Base-by-base conservation (phyloP, 2,329 filamentous ascomycete genomes). In the Talaromyces sp. region DNA sequence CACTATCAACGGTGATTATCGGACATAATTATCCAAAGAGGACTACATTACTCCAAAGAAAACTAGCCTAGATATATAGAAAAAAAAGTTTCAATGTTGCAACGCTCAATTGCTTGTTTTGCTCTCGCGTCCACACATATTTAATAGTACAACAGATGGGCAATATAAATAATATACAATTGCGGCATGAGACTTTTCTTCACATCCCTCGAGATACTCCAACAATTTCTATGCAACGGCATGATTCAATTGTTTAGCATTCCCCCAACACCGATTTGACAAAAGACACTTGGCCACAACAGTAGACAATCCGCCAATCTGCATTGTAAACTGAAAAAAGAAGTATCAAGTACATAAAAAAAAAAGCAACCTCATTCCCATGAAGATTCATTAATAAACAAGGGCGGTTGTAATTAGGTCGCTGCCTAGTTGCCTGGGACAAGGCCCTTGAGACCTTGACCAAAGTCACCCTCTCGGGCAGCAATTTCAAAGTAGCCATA, bases 401-500 rank as follows among this genome's bases (percentile, higher is more conserved):
- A 43, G 49, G 41, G 49, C 63, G 60, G 64, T 62, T 50, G 49
- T 52, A 68, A 64, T 64, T 67, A 66, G 62, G 64, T 53, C 51
- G 65, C 69, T 62, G 60, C 61, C 69, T 76, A 78, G 73, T 75
- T 77, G 60, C 76, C 78, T 59, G 77, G 76, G 60, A 88, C 84
- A 78, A 88, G 85, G 57, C 86, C 86, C 77, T 86, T 87, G 62
- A 89, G 80, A 67, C 91, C 91, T 63, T 88, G 71, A 59, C 78
- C 85, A 78, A 98, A 88, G 76, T 99, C 95, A 70, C 95, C 95
- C 80, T 99, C 95, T 81, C 97, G 97, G 71, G 96, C 96, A 26
- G 95, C 95, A 72, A 99, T 99, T 78, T 99, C 95, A 72, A 99
- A 99, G 82, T 99, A 99, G 66, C 93, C 91, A 78, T 99, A 99